Evolutionary conservation across 441 rosid species (phyloP).

Genomic region (Gossypium aridum): DNA sequence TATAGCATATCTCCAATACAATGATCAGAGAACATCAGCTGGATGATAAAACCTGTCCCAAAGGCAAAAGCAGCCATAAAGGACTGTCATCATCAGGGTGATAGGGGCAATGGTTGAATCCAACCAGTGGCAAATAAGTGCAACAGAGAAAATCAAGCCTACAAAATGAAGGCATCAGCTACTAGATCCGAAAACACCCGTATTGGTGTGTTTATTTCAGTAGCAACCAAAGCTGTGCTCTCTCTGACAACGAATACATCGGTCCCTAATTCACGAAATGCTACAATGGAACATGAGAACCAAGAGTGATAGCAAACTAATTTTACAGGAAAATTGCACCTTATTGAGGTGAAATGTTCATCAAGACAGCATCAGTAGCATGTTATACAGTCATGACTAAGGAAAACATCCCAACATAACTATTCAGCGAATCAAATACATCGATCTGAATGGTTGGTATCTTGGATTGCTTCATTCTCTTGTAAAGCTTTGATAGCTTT

Average conservation of each 20-base stretch:
- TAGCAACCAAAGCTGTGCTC: background rate
- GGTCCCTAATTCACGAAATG: background rate
- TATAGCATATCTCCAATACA: background rate
- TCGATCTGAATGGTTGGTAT: background rate
- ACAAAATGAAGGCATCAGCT: background rate
- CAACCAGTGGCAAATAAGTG: background rate
- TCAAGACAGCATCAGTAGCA: slow-evolving; percentile 1
- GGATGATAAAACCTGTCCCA: background rate
- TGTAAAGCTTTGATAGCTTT: background rate
- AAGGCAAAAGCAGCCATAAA: background rate
- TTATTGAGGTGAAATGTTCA: background rate
- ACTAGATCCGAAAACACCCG: background rate
- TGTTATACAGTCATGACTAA: background rate
- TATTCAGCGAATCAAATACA: background rate
- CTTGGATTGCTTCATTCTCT: background rate
- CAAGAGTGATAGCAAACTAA: background rate
- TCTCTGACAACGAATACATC: background rate
- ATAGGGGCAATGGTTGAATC: background rate
- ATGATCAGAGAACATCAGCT: background rate
- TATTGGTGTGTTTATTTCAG: background rate
- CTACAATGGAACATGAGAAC: background rate
- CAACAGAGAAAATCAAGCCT: background rate
- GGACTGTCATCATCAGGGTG: background rate
- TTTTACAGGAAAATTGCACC: background rate
- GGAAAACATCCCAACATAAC: background rate